Evolutionary conservation across 306 rosid genomes (phyloP).

Genomic region (Argentina anserina): DNA sequence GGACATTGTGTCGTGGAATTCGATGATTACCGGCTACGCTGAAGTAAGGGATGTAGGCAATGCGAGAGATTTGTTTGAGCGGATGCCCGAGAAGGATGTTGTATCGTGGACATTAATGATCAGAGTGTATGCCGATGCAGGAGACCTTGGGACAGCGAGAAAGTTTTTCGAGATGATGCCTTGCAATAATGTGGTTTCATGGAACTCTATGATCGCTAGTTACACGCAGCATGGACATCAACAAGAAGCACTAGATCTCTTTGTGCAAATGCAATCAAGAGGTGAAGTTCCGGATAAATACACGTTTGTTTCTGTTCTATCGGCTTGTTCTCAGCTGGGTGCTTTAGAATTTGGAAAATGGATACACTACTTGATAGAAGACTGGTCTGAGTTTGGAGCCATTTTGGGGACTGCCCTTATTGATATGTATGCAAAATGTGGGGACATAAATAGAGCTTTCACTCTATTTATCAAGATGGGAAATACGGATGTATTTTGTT

Average conservation of each 20-base stretch:
- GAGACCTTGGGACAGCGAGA: slow-evolving; percentile 23
- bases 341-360: slow-evolving; percentile 22
- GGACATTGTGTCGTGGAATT: slow-evolving; percentile 26
- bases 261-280: slow-evolving; percentile 23
- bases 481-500: slow-evolving; percentile 27
- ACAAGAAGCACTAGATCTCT: slow-evolving; percentile 23
- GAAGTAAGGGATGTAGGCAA: slow-evolving; percentile 3
- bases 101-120: slow-evolving; percentile 33
- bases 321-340: slow-evolving; percentile 28
- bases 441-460: slow-evolving; percentile 28
- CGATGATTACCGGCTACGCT: slow-evolving; percentile 24
- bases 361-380: slow-evolving; percentile 19
- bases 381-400: slow-evolving; percentile 27
- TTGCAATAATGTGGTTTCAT: slow-evolving; percentile 26
- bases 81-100: slow-evolving; percentile 22
- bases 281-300: slow-evolving; percentile 20
- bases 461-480: slow-evolving; percentile 21
- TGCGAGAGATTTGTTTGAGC: slow-evolving; percentile 27
- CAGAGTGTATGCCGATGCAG: slow-evolving; percentile 23
- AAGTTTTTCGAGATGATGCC: slow-evolving; percentile 27
- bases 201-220: slow-evolving; percentile 32
- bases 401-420: slow-evolving; percentile 26
- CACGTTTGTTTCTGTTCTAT: slow-evolving; percentile 30
- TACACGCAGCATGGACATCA: slow-evolving; percentile 17
- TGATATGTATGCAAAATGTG: slow-evolving; percentile 31